A percentile compares a stretch with the other conserved stretches of the same genome.
Conservation (phyloP, 495 filamentous ascomycete species). For the Neurospora sp. region DNA sequence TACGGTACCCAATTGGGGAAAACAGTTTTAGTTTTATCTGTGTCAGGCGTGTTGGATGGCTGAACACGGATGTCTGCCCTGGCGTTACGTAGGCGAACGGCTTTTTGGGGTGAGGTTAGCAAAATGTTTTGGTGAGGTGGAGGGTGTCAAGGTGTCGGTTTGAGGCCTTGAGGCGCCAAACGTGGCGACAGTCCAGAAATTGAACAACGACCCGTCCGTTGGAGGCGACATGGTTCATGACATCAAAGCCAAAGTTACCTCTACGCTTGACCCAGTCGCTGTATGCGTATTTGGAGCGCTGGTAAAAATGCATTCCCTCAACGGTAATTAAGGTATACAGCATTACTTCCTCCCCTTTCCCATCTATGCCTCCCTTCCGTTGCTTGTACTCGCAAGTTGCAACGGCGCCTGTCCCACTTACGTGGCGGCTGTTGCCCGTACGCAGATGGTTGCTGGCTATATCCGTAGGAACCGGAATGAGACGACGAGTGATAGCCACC, state of each 20-base stretch:
- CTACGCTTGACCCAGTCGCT: constrained; percentile 50
- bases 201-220: constrained; percentile 52
- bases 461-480: constrained; percentile 9
- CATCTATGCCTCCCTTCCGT: too few relatives aligned
- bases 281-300: constrained; percentile 67
- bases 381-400: too few relatives aligned
- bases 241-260: constrained; percentile 57
- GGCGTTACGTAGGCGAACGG: not conserved
- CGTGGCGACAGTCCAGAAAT: constrained; percentile 45
- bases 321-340: too few relatives aligned
- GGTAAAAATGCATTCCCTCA: constrained; percentile 50
- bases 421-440: constrained; percentile 20
- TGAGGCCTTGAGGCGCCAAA: too few relatives aligned
- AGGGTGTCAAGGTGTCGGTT: not conserved
- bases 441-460: constrained; percentile 13
- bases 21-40: not conserved
- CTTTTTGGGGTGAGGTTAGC: too few relatives aligned
- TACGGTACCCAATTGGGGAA: not conserved
- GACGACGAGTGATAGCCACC: constrained; percentile 24
- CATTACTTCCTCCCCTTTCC: too few relatives aligned
- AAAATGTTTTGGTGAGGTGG: not conserved
- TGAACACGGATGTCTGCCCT: not conserved
- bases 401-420: not conserved
- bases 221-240: constrained; percentile 59
- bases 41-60: not conserved